Evolutionary conservation across 768 basidiomycete species (phyloP), one percentile per base, ranked within the genome.

Genomic region (Boletus rubroflammeus): DNA sequence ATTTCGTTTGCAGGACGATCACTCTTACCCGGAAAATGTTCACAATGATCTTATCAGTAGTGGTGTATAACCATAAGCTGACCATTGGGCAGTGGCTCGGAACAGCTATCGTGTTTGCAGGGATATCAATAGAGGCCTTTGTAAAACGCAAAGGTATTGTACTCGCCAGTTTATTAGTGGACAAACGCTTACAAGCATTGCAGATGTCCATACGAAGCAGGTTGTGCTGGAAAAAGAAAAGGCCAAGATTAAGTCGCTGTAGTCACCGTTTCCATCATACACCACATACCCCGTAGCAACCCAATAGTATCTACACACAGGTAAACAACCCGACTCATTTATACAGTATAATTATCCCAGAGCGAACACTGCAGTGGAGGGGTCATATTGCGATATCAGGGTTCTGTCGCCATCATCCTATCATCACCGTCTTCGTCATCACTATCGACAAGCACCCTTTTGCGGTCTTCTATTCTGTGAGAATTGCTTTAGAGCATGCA

Each of bases 11-110:
- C 68, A 93, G 91, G 42, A 98, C 92, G 35, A 89, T 98, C 62
- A 99, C 97, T 4, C 80, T 99, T 51, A 98, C 97, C 14, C 81
- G 97, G 52, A 98, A 98, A 74, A 76, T 99, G 70, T 94, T 97
- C 72, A 98, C 97, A 9, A 99, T 99, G 95, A 77, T 99, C 15
- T 78, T 99, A 39, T 96, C 93, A 17, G 95, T 99, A 7, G 69
- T 95, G 26, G 80, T 98, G 0, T 98, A 97, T 67, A 86, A 90
- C 63, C 97, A 98, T 71, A 81, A 76, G 58, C 76, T 99, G 50
- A 85, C 87, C 0, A 44, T 67, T 2, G 94, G 94, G 2, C 97
- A 98, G 70, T 98, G 96, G 97, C 64, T 81, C 4, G 97, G 97
- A n/a, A 85, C 95, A 0, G 86, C 73, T 2, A 82, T 94, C 19